phyloP scores from a whole-genome alignment of 1,284 basidiomycete species.

The Trametes hirsuta region DNA sequence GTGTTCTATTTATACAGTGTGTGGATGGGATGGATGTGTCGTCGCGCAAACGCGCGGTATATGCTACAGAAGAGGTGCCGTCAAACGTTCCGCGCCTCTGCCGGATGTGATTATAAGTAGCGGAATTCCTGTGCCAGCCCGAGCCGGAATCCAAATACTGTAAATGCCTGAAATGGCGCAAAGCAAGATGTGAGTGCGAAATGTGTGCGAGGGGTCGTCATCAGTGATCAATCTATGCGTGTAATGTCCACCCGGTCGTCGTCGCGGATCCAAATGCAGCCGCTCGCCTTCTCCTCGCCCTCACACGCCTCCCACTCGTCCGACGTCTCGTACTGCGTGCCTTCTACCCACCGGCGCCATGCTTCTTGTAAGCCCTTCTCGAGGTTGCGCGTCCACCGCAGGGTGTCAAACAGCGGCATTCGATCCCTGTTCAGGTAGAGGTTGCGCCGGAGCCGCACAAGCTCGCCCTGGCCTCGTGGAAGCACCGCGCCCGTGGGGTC shows the following conservation, averaged over 20 bases:
- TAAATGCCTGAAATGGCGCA: neutral
- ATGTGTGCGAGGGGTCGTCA: neutral
- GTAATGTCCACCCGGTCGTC: slow-evolving; percentile 34
- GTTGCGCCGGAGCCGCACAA: slow-evolving; percentile 46
- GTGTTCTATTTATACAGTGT: slow-evolving; percentile 18
- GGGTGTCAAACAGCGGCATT: slow-evolving; percentile 60
- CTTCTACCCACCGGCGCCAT: slow-evolving; percentile 60
- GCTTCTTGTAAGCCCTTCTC: slow-evolving; percentile 55
- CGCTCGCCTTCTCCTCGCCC: slow-evolving; percentile 38
- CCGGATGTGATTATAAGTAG: neutral
- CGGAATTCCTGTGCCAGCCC: neutral
- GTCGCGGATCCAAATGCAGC: slow-evolving; percentile 47
- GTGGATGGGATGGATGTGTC: neutral
- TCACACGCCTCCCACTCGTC: slow-evolving; percentile 41
- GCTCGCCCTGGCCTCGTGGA: slow-evolving; percentile 37
- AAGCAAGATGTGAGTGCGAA: neutral
- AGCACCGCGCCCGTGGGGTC: slow-evolving; percentile 23
- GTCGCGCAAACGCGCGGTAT: neutral
- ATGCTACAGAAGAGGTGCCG: slow-evolving; percentile 1
- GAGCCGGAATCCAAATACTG: neutral
- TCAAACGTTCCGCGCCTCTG: neutral
- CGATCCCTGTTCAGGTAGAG: slow-evolving; percentile 53
- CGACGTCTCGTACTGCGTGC: slow-evolving; percentile 47
- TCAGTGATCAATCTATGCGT: slow-evolving; percentile 5
- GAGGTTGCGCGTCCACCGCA: slow-evolving; percentile 55